These are phyloP conservation scores for Biscogniauxia sp. DNA, from an alignment of 2,329 filamentous ascomycete species.

Conservation along the genomic window DNA sequence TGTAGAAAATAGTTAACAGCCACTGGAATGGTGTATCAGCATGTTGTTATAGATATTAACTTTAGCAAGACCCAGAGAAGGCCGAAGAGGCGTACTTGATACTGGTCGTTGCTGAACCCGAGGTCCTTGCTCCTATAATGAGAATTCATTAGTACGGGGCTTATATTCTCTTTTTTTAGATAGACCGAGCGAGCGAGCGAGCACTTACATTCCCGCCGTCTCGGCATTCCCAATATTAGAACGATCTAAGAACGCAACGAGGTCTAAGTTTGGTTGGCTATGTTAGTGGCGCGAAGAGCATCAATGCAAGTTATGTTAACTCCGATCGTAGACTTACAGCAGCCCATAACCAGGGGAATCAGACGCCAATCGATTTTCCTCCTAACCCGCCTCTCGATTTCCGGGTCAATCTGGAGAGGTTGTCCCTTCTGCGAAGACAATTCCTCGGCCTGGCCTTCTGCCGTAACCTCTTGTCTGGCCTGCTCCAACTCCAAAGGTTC, in stretches of 20 bases:
- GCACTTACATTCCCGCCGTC: slow-evolving; percentile 34
- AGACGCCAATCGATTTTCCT: slow-evolving; percentile 35
- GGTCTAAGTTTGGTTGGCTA: slow-evolving; percentile 17
- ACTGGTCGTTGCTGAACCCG: slow-evolving; percentile 36
- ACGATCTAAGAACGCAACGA: slow-evolving; percentile 38
- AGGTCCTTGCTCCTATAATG: slow-evolving; percentile 30
- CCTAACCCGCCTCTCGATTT: slow-evolving; percentile 32
- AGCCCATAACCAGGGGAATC: slow-evolving; percentile 31
- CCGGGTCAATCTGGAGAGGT: slow-evolving; percentile 26
- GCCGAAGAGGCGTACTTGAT: slow-evolving; percentile 29
- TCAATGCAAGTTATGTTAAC: too few relatives aligned
- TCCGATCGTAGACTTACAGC: slow-evolving; percentile 21
- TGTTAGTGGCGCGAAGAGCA: too few relatives aligned
- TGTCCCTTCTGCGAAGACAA: slow-evolving; percentile 1
- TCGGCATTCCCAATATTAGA: slow-evolving; percentile 41
- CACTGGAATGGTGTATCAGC: slow-evolving; percentile 27
- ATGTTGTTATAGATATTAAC: slow-evolving; percentile 5
- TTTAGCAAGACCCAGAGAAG: not conserved
- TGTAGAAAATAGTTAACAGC: slow-evolving; percentile 45
- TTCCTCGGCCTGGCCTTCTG: slow-evolving; percentile 1
- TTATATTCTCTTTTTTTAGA: not conserved
- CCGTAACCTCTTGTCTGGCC: slow-evolving; percentile 5
- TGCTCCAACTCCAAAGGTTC: slow-evolving; percentile 12
- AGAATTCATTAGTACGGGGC: not conserved
- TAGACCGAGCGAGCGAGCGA: not conserved